Conservation (phyloP, 768 basidiomycete genomes). For the Amanita phalloides region DNA sequence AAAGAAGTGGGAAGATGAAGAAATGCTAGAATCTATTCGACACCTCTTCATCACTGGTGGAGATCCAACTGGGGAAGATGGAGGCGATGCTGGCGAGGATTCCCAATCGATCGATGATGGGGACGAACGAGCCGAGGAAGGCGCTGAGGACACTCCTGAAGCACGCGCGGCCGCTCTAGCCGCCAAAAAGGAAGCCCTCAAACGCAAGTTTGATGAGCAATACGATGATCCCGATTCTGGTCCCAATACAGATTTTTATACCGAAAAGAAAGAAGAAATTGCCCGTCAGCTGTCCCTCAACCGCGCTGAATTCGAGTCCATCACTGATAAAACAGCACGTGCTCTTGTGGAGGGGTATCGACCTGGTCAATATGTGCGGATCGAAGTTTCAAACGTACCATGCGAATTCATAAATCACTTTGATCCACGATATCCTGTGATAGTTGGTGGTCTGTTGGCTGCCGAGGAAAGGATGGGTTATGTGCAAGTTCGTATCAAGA, state of each 20-base stretch:
- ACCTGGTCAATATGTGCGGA: conserved; percentile 86
- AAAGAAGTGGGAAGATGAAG: conserved; percentile 77
- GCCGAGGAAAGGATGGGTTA: conserved; percentile 91
- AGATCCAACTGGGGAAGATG: conserved; percentile 20
- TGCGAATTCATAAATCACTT: conserved; percentile 92
- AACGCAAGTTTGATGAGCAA: conserved; percentile 93
- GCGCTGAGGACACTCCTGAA: conserved; percentile 19
- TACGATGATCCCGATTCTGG: conserved; percentile 78
- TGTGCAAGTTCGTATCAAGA: conserved; percentile 91
- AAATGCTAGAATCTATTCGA: conserved; percentile 76
- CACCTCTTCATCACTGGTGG: conserved; percentile 84
- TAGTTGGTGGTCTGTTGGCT: conserved; percentile 84
- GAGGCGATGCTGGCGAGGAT: conserved; percentile 32
- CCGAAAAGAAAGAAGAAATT: conserved; percentile 87
- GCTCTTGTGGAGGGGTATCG: conserved; percentile 83
- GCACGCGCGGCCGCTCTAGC: conserved; percentile 47
- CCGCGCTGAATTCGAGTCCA: conserved; percentile 71
- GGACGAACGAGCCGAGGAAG: conserved; percentile 13
- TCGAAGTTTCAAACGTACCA: conserved; percentile 78
- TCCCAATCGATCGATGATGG: conserved; percentile 21
- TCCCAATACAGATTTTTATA: conserved; percentile 79
- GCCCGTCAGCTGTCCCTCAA: conserved; percentile 76
- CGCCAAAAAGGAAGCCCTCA: conserved; percentile 83
- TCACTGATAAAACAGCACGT: conserved; percentile 61
- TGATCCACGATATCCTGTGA: conserved; percentile 81